Base-by-base conservation (phyloP, 2,329 filamentous ascomycete genomes). In the Neopestalotiopsis rosae region DNA sequence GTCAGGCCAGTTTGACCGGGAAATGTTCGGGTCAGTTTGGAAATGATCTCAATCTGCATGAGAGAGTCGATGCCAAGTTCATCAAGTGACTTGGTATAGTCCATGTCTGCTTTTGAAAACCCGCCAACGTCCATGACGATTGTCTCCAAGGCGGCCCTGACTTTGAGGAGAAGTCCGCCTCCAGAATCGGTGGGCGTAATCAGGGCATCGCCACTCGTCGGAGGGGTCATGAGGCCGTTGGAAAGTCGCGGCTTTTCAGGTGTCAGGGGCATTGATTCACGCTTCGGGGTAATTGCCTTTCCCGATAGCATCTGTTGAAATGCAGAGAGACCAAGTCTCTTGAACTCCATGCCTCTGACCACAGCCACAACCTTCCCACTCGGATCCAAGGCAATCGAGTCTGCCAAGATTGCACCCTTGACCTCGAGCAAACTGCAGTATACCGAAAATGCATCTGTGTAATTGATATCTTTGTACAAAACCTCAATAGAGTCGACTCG, bases 361-460 rank as follows among this genome's bases (percentile, higher is more conserved):
- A 65, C 63, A 9, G 67, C 63, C 24, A 69, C 57, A 1, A 69
- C 64, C 24, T 57, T 62, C 4, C 67, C 67, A 7, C 52, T 32
- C 6, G 3, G 2, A 40, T 42, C 24, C 64, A 69, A 20, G 24
- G 67, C 64, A 17, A 56, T 66, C 6, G 67, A 38, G 67, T 69
- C 67, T 12, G 67, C 67, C 13, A 69, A 6, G 58, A 69, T 67
- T 56, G 57, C 42, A 20, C 64, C 67, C 17, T 65, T 65, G 28
- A 68, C 30, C 9, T 68, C 67, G 4, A 68, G 52, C 61, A 68
- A 42, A 20, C 68, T 69, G 65, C 70, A 70, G 68, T 70, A 64
- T 49, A 71, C 61, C 61, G 17, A 56, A 67, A 66, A 67, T 45
- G 52, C 68, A 10, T 66, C 52, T 28, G 34, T n/a, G 66, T 68